Percentiles rank a stretch among this genome's conserved stretches.
Evolutionary conservation across 805 yeast species (phyloP).

Genomic region (Starmerella ratchasimensis): DNA sequence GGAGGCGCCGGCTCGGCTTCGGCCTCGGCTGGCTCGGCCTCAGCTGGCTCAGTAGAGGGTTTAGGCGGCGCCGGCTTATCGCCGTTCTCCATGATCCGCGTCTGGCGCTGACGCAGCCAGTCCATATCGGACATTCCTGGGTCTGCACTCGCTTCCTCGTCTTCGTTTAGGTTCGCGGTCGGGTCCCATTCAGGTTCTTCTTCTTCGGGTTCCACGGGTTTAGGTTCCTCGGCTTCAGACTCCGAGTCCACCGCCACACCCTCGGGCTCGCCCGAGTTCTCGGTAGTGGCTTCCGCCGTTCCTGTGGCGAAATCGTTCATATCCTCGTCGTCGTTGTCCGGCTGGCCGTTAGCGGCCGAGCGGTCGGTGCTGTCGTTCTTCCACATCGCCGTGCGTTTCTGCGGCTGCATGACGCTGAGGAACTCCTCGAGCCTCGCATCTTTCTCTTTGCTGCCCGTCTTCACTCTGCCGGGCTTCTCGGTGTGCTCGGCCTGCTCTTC

Average conservation of each 20-base stretch:
- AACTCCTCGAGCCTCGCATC: slow-evolving; percentile 54
- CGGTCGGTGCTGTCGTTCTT: slow-evolving; percentile 28
- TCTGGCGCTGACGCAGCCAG: slow-evolving; percentile 70
- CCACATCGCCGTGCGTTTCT: slow-evolving; percentile 28
- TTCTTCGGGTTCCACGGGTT: slow-evolving; percentile 19
- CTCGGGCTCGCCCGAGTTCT: slow-evolving; percentile 23
- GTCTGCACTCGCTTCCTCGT: slow-evolving; percentile 32
- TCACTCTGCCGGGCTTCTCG: not conserved
- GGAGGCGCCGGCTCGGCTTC: slow-evolving; percentile 40
- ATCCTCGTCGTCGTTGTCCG: slow-evolving; percentile 25
- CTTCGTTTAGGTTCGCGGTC: slow-evolving; percentile 19
- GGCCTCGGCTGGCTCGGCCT: slow-evolving; percentile 34
- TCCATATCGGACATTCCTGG: slow-evolving; percentile 54
- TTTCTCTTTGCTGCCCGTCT: slow-evolving; percentile 18
- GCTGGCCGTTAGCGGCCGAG: slow-evolving; percentile 12
- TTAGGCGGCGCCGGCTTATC: slow-evolving; percentile 9
- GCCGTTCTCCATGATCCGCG: slow-evolving; percentile 45
- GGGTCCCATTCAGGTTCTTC: slow-evolving; percentile 8
- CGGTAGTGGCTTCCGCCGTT: not conserved
- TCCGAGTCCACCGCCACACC: not conserved
- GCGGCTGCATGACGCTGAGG: slow-evolving; percentile 69
- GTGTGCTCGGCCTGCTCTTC: not conserved
- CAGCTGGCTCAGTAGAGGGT: slow-evolving; percentile 10
- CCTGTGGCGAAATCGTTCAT: slow-evolving; percentile 5
- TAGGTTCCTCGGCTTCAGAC: slow-evolving; percentile 31